A percentile compares a stretch with the other conserved stretches of the same genome.
phyloP scores from a whole-genome alignment of 768 basidiomycete species.

The Podaxis carcinomalis region DNA sequence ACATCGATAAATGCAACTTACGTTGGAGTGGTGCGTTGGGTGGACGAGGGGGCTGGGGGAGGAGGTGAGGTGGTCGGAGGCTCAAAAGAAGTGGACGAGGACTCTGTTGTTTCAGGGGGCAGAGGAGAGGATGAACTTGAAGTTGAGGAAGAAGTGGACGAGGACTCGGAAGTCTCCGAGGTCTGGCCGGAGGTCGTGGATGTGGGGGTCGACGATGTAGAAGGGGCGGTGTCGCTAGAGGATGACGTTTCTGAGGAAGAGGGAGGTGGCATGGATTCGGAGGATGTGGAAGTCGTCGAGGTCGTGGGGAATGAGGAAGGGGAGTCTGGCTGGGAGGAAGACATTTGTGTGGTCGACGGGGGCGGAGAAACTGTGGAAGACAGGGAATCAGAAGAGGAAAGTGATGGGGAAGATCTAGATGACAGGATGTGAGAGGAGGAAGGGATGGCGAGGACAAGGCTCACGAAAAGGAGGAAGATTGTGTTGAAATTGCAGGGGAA shows the following conservation, averaged over 20 bases:
- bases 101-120: background rate
- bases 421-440: conserved; percentile 16
- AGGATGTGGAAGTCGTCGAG: conserved; percentile 14
- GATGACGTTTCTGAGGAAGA: conserved; percentile 13
- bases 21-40: conserved; percentile 16
- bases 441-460: conserved; percentile 15
- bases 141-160: conserved; percentile 15
- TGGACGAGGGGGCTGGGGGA: conserved; percentile 10
- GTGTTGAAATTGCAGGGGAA: background rate
- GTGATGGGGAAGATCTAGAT: conserved; percentile 15
- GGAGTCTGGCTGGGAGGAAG: conserved; percentile 12
- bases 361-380: conserved; percentile 16
- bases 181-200: conserved; percentile 15
- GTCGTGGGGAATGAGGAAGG: conserved; percentile 17
- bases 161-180: conserved; percentile 14
- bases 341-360: conserved; percentile 10
- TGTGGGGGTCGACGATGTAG: conserved; percentile 1
- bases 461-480: background rate
- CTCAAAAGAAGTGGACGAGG: conserved; percentile 11
- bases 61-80: conserved; percentile 17
- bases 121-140: conserved; percentile 13
- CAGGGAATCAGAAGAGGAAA: conserved; percentile 17
- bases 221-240: background rate
- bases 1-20: conserved; percentile 16
- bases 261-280: conserved; percentile 18